Evolutionary conservation across 345 rosid genomes (phyloP).

Genomic region (Salix dunnii): DNA sequence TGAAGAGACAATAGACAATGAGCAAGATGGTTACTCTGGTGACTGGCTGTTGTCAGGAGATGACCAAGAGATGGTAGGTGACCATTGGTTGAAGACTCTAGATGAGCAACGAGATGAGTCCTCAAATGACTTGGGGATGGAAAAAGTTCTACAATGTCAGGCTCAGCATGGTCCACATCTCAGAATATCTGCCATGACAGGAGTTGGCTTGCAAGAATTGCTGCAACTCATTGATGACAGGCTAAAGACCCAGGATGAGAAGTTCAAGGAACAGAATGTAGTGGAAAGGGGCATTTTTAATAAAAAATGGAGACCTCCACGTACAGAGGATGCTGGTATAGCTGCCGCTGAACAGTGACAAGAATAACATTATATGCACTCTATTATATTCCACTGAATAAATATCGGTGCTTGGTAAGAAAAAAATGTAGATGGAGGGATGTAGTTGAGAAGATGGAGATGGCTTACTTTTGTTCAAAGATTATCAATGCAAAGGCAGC

Average conservation of each 20-base stretch:
- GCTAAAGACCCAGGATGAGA: conserved; percentile 42
- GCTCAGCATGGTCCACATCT: conserved; percentile 44
- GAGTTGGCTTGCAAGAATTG: conserved; percentile 75
- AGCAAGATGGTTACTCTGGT: conserved; percentile 33
- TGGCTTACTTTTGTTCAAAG: too few species aligned
- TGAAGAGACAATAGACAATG: conserved; percentile 16
- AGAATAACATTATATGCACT: too few species aligned
- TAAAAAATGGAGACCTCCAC: conserved; percentile 78
- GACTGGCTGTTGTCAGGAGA: conserved; percentile 49
- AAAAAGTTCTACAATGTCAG: conserved; percentile 20
- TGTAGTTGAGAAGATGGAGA: too few species aligned
- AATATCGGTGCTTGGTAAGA: too few species aligned
- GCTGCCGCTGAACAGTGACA: conserved; percentile 5
- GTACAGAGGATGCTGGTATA: conserved; percentile 18
- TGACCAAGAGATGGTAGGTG: conserved; percentile 27
- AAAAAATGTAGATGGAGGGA: too few species aligned
- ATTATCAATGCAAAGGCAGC: too few species aligned
- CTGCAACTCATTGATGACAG: conserved; percentile 54
- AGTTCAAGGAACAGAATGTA: conserved; percentile 29
- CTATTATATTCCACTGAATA: too few species aligned
- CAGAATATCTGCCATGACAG: conserved; percentile 63
- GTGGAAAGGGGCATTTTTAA: conserved; percentile 38
- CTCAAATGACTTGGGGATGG: background rate
- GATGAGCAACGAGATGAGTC: conserved; percentile 27
- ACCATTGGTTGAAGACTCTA: conserved; percentile 26